Evolutionary conservation across 768 basidiomycete species (phyloP).

Genomic region (Trametes villosa): DNA sequence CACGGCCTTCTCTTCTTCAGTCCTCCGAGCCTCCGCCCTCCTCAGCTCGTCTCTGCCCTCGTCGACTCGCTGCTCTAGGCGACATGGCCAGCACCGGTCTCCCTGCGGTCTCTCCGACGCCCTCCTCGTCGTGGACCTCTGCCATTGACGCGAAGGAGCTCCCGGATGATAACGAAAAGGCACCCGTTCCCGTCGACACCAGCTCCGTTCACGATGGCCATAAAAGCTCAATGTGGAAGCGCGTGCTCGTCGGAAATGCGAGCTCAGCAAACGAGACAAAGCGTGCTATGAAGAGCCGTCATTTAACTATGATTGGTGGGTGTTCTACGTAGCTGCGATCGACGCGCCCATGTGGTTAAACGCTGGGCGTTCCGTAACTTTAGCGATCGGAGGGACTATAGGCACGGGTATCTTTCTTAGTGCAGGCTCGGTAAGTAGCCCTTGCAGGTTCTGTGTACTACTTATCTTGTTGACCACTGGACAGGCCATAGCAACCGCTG

Average conservation of each 20-base stretch:
- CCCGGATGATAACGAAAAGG: slow-evolving; percentile 18
- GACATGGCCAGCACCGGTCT: not conserved
- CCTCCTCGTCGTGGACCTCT: slow-evolving; percentile 18
- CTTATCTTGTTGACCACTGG: not conserved
- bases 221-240: slow-evolving; percentile 25
- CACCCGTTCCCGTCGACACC: not conserved
- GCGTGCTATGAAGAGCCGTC: slow-evolving; percentile 45
- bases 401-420: slow-evolving; percentile 67
- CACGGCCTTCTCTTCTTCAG: not conserved
- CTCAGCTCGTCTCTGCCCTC: not conserved
- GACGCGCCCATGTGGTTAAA: not conserved
- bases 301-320: slow-evolving; percentile 48
- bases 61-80: not conserved
- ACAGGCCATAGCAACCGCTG: slow-evolving; percentile 58
- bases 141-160: slow-evolving; percentile 10
- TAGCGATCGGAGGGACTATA: slow-evolving; percentile 60
- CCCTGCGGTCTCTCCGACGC: not conserved
- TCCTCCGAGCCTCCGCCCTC: not conserved
- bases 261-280: slow-evolving; percentile 36
- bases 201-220: slow-evolving; percentile 1
- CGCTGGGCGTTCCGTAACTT: no score
- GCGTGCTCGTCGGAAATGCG: slow-evolving; percentile 26
- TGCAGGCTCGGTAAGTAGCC: slow-evolving; percentile 52
- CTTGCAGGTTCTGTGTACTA: not conserved
- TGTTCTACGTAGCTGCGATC: no score